These are phyloP conservation scores for Fraxinus paxiana DNA, from an alignment of 305 asterid genomes.

Conservation along the genomic window DNA sequence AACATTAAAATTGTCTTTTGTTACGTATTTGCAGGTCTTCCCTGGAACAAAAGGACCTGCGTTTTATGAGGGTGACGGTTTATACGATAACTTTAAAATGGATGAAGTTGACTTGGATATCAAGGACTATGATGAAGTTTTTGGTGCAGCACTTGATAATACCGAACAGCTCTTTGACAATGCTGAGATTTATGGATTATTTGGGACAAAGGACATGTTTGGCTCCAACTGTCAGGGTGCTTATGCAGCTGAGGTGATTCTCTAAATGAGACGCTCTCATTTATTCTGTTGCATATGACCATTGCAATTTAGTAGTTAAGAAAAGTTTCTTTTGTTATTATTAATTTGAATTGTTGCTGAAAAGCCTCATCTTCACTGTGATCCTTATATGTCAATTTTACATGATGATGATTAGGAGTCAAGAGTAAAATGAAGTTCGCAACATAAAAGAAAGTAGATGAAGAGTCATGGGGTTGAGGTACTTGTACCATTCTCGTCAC, in stretches of 20 bases:
- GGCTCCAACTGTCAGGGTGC: conserved; percentile 39
- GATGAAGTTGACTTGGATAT: conserved; percentile 51
- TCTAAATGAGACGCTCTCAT: not conserved
- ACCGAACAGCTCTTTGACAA: conserved; percentile 39
- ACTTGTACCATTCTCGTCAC: not conserved
- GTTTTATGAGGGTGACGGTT: conserved; percentile 30
- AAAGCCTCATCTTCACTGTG: not conserved
- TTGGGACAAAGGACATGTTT: conserved; percentile 43
- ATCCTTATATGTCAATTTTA: not conserved
- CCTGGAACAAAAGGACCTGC: conserved; percentile 36
- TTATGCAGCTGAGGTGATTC: conserved; percentile 44
- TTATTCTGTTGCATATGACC: not conserved
- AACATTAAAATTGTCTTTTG: not conserved
- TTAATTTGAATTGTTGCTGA: conserved; percentile 11
- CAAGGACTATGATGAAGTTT: conserved; percentile 52
- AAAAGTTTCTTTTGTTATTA: not conserved
- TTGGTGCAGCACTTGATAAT: conserved; percentile 42
- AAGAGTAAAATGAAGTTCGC: not conserved
- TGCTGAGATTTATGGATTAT: conserved; percentile 43
- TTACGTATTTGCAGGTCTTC: conserved; percentile 33
- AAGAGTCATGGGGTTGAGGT: not conserved
- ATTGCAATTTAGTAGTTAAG: not conserved
- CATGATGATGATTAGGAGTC: not conserved
- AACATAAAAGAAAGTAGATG: conserved; percentile 1
- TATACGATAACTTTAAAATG: conserved; percentile 44